phyloP scores from a whole-genome alignment of 1,139 yeast species.

The Spencermartinsiella ligniputridi region DNA sequence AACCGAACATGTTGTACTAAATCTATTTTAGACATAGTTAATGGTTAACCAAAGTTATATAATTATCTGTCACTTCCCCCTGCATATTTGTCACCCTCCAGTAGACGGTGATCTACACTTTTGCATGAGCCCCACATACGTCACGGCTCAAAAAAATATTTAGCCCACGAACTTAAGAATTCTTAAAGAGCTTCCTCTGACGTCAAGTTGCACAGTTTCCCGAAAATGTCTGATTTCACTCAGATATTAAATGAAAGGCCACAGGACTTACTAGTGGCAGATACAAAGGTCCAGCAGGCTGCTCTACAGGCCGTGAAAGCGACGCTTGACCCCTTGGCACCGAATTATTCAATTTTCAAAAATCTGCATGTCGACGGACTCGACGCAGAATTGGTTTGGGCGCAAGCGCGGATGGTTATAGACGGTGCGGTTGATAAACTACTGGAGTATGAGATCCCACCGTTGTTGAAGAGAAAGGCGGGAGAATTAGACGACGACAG shows the following conservation, averaged over 20 bases:
- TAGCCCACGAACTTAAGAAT: no score
- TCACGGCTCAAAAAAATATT: no score
- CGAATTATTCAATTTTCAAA: slow-evolving; percentile 65
- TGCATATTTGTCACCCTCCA: no score
- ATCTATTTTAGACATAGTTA: no score
- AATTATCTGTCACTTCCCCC: no score
- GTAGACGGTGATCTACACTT: no score
- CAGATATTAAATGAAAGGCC: slow-evolving; percentile 24
- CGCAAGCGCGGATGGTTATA: slow-evolving; percentile 80
- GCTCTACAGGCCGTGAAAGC: slow-evolving; percentile 45
- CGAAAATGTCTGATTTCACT: slow-evolving; percentile 11
- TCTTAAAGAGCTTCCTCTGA: no score
- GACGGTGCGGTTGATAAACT: slow-evolving; percentile 63
- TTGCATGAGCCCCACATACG: no score
- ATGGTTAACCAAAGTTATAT: no score
- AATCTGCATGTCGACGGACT: slow-evolving; percentile 81
- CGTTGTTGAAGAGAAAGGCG: slow-evolving; percentile 16
- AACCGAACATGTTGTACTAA: no score
- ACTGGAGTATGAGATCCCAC: slow-evolving; percentile 32
- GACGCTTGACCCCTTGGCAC: slow-evolving; percentile 61
- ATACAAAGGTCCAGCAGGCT: slow-evolving; percentile 25
- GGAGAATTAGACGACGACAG: slow-evolving; percentile 23
- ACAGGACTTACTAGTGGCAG: slow-evolving; percentile 28
- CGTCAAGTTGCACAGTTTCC: no score
- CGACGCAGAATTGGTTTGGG: slow-evolving; percentile 90